Evolutionary conservation across 768 basidiomycete genomes (phyloP).

Genomic region (Hypsizygus marmoreus): DNA sequence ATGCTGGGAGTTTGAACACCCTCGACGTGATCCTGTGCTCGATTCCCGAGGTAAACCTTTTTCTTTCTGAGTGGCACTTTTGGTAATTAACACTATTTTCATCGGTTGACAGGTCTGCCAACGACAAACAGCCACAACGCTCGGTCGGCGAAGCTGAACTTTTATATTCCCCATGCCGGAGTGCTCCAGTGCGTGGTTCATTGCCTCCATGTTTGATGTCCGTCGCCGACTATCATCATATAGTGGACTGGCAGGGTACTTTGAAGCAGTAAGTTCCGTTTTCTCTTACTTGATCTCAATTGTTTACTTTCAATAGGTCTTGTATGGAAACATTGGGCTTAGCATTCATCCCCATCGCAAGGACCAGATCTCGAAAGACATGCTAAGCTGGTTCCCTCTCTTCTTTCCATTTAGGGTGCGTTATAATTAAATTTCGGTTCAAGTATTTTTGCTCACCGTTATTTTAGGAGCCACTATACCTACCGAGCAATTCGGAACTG

Average conservation of each 20-base stretch:
- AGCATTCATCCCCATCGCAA: conserved; percentile 93
- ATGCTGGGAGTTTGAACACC: conserved; percentile 98
- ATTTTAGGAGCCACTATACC: conserved; percentile 84
- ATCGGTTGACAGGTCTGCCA: conserved; percentile 72
- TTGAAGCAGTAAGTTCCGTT: conserved; percentile 66
- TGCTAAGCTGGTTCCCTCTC: conserved; percentile 99
- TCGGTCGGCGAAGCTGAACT: conserved; percentile 80
- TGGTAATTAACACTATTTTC: not conserved
- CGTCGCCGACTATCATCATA: conserved; percentile 3
- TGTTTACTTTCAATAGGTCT: conserved; percentile 35
- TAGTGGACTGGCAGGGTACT: conserved; percentile 92
- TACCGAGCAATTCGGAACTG: conserved; percentile 90
- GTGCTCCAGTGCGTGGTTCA: conserved; percentile 65
- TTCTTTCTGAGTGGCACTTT: conserved; percentile 6
- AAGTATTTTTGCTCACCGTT: not conserved
- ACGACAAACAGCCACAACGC: conserved; percentile 96
- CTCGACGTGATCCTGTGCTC: conserved; percentile 74
- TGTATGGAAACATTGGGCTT: conserved; percentile 88
- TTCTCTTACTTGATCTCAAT: conserved; percentile 1
- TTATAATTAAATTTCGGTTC: conserved; percentile 8
- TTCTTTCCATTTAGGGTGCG: conserved; percentile 88
- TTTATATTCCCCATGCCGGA: conserved; percentile 94
- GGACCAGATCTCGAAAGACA: conserved; percentile 86
- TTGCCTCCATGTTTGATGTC: not conserved
- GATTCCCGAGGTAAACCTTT: conserved; percentile 62